Conservation (phyloP, 768 basidiomycete genomes). For the Psilocybe cyanescens region DNA sequence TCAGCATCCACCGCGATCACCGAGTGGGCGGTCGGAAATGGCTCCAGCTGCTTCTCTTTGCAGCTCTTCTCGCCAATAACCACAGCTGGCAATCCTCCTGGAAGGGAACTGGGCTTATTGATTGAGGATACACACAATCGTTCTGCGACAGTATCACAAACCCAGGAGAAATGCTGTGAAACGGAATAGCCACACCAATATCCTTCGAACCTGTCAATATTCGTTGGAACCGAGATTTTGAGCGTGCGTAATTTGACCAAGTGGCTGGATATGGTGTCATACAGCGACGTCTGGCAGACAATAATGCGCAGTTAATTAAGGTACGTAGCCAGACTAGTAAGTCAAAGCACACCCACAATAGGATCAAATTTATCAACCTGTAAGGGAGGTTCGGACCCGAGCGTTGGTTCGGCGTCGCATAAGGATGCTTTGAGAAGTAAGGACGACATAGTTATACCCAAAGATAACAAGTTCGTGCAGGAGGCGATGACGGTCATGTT, state of each 20-base stretch:
- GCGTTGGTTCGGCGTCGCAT: background rate
- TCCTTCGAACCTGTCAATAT: background rate
- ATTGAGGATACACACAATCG: background rate
- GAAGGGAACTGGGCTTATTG: too few relatives aligned
- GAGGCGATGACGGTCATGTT: slow-evolving; percentile 1
- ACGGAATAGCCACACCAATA: slow-evolving; percentile 4
- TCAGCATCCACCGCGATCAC: background rate
- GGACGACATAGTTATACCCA: background rate
- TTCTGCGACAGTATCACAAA: background rate
- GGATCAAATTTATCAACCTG: background rate
- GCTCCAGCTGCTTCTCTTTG: background rate
- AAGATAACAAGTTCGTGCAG: background rate
- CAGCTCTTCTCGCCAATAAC: background rate
- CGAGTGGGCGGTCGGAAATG: background rate
- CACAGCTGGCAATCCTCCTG: background rate
- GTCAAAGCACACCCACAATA: background rate
- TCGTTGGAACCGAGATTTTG: background rate
- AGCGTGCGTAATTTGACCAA: background rate
- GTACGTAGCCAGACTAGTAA: background rate
- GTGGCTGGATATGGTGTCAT: background rate
- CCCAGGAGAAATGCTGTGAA: slow-evolving; percentile 2
- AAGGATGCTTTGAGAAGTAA: background rate
- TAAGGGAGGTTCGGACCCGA: background rate
- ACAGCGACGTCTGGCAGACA: background rate
- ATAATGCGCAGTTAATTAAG: background rate